Evolutionary conservation across 2,329 filamentous ascomycete genomes (phyloP), one percentile per base, ranked within the genome.

Genomic region (Aspergillaceae sp.): DNA sequence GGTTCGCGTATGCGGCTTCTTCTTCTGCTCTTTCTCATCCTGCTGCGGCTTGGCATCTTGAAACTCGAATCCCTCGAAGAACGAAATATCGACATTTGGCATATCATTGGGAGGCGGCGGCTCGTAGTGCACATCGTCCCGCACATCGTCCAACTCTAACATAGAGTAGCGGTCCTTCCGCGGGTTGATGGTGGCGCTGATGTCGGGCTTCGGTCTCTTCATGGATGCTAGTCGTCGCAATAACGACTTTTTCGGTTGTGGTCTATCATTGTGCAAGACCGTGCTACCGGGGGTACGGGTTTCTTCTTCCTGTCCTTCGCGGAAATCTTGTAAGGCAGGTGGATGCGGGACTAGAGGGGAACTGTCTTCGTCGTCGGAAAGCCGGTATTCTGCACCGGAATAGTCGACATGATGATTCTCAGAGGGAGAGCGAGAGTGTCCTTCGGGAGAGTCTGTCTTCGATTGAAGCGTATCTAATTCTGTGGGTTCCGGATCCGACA

Each of bases 11-110:
- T 19, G 19, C 2, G 19, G 19, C 19, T 19, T 19, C 19, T 19
- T 19, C 19, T 19, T 19, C 19, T 19, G 19, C 19, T 19, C 19
- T 19, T 19, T 19, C 19, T 19, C 19, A 19, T 19, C 19, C 19
- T 19, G 19, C 19, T 19, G 19, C 19, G 19, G 19, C 19, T 19
- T 19, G 19, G 19, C 29, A 27, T 37, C 8, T n/a, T 34, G 45
- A 19, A 29, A 27, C 10, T 42, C 27, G 30, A 37, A 28, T 41
- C 53, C 53, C 40, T 56, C 53, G 10, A 56, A 35, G 8, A 50
- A 52, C 6, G 53, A 56, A n/a, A 56, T 52, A 40, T 56, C 53
- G 10, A 54, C 51, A 19, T 40, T 41, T 19, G 42, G 41, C 36
- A 38, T 38, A 4, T 38, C 36, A 19, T 38, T 26, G 8, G 36